Base-by-base conservation (phyloP, 2,329 filamentous ascomycete species). In the Raffaelea deltoideospora region DNA sequence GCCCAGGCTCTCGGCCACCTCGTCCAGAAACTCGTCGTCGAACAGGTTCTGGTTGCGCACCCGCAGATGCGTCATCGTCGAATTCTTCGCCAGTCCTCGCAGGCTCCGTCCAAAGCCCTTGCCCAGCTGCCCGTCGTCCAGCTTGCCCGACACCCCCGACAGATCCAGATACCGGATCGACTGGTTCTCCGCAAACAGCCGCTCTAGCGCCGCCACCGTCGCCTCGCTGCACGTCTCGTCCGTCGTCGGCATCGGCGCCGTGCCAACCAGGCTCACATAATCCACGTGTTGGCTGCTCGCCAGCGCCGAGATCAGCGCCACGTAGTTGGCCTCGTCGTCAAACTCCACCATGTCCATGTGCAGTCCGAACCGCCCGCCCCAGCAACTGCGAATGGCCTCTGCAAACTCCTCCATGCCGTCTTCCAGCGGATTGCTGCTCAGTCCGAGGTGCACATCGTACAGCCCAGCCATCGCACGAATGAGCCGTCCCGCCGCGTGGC, bases 341-440 rank as follows among this genome's bases (percentile, higher is more conserved):
- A 73, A 72, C 41, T 72, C 67, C n/a, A 72, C 55, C 67, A 73
- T 72, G 43, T 71, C 64, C 41, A 72, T 51, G 43, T 66, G 64
- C 18, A 73, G 52, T 19, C 59, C 63, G 41, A 57, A 63, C 1
- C 67, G 67, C 2, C 65, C 64, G 3, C 40, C 37, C 42, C 61
- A 60, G 13, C 62, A 63, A 36, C 55, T 52, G 1, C 58, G 53
- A 20, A 74, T 60, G 8, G 65, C 61, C 17, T 57, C 54, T 18
- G 64, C 65, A 37, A 72, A 52, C 35, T 67, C 58, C 15, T 63
- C 64, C 22, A 71, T 63, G 3, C 63, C 67, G 10, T 59, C 55
- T 39, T 73, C 69, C 4, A 74, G 53, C 2, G 62, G 64, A 44
- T 71, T 73, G 22, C 61, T 63, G 44, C 61, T 67, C 28, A 72